phyloP scores from a whole-genome alignment of 768 basidiomycete species.

The Xanthoconium stramineum region DNA sequence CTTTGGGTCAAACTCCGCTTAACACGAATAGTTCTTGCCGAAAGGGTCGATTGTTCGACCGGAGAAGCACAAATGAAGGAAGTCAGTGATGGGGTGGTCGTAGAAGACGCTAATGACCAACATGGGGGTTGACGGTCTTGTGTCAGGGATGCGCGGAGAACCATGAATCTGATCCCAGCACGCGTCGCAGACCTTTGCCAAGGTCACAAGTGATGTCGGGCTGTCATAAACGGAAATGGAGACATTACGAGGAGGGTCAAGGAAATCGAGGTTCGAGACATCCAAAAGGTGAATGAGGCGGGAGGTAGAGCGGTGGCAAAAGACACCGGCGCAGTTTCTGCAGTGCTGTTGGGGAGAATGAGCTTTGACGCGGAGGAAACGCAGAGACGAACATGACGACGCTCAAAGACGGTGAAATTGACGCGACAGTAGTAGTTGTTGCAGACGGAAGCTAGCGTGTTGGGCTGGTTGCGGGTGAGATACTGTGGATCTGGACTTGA shows the following conservation, averaged over 20 bases:
- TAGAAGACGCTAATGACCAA: constrained; percentile 32
- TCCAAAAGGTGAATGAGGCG: constrained; percentile 65
- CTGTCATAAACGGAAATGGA: constrained; percentile 57
- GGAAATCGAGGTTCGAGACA: constrained; percentile 64
- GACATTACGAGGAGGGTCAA: constrained; percentile 67
- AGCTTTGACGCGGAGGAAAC: constrained; percentile 9
- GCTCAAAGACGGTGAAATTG: constrained; percentile 65
- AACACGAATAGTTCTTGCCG: constrained; percentile 15
- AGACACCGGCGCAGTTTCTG: constrained; percentile 80
- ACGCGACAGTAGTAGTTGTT: constrained; percentile 72
- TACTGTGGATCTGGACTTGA: background rate
- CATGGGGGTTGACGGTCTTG: constrained; percentile 37
- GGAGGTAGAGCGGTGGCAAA: constrained; percentile 61
- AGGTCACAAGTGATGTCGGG: constrained; percentile 54
- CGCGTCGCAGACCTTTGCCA: constrained; percentile 70
- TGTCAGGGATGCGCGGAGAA: constrained; percentile 40
- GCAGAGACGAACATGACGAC: constrained; percentile 58
- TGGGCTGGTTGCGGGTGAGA: constrained; percentile 44
- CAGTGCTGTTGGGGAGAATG: constrained; percentile 55
- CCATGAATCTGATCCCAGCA: constrained; percentile 76
- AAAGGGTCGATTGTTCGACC: constrained; percentile 24
- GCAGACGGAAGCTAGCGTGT: constrained; percentile 57
- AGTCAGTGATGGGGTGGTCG: constrained; percentile 31
- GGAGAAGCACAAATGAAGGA: constrained; percentile 36
- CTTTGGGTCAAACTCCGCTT: constrained; percentile 29